phyloP scores from a whole-genome alignment of 2,329 filamentous ascomycete genomes.

The Cladosporium halotolerans region DNA sequence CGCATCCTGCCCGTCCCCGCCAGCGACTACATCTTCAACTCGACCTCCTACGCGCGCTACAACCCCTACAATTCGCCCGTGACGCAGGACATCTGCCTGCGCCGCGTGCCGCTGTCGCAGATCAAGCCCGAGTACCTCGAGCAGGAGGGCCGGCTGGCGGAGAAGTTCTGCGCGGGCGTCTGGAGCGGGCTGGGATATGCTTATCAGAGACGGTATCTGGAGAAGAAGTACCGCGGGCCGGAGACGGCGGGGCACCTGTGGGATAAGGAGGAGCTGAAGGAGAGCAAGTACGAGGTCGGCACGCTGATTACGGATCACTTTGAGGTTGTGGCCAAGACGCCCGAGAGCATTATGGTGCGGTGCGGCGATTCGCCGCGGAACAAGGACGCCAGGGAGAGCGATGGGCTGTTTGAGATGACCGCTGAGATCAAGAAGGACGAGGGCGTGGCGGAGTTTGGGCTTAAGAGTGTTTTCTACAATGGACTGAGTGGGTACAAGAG shows the following conservation, averaged over 20 bases:
- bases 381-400: slow-evolving; percentile 49
- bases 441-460: slow-evolving; percentile 55
- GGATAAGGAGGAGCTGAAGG: slow-evolving; percentile 49
- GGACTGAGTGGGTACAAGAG: slow-evolving; percentile 34
- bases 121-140: slow-evolving; percentile 61
- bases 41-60: slow-evolving; percentile 50
- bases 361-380: slow-evolving; percentile 61
- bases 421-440: slow-evolving; percentile 54
- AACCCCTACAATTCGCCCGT: slow-evolving; percentile 59
- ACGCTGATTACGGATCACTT: slow-evolving; percentile 66
- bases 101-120: slow-evolving; percentile 55
- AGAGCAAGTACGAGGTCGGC: slow-evolving; percentile 55
- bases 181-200: slow-evolving; percentile 55
- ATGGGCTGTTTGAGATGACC: slow-evolving; percentile 62
- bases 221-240: slow-evolving; percentile 52
- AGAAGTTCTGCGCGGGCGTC: slow-evolving; percentile 61
- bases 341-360: slow-evolving; percentile 55
- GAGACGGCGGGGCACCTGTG: slow-evolving; percentile 57
- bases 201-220: slow-evolving; percentile 53
- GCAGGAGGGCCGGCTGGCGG: slow-evolving; percentile 53
- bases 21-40: slow-evolving; percentile 57
- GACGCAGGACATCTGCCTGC: slow-evolving; percentile 59
- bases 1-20: slow-evolving; percentile 53
- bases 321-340: slow-evolving; percentile 60
- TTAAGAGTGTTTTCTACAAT: slow-evolving; percentile 61